Evolutionary conservation across 306 rosid species (phyloP).

Genomic region (Casuarina cunninghamiana): DNA sequence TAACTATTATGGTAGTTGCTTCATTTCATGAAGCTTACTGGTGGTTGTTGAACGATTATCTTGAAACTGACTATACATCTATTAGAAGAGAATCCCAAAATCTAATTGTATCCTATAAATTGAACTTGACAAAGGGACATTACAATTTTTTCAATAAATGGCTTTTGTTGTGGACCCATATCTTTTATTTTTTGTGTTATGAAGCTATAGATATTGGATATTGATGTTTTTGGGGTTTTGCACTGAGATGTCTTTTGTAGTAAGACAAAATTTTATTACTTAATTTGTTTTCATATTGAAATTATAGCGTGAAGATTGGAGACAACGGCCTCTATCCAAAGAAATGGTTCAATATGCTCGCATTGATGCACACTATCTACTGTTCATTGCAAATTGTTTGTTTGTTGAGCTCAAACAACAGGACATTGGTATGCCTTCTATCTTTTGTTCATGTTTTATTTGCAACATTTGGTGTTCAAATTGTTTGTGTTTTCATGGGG

Average conservation of each 20-base stretch:
- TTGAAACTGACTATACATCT: background rate
- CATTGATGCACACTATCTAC: constrained; percentile 88
- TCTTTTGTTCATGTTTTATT: constrained; percentile 25
- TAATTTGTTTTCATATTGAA: constrained; percentile 16
- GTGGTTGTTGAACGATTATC: constrained; percentile 6
- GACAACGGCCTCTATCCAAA: constrained; percentile 80
- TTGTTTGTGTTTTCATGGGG: constrained; percentile 22
- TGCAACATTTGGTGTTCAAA: constrained; percentile 13
- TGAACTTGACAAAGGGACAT: background rate
- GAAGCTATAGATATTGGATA: background rate
- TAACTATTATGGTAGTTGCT: constrained; percentile 8
- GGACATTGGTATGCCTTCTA: constrained; percentile 57
- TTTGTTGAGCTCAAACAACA: constrained; percentile 63
- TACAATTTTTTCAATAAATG: background rate
- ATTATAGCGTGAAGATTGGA: constrained; percentile 96
- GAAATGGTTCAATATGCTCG: constrained; percentile 91
- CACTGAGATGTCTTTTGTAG: constrained; percentile 5
- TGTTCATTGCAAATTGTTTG: constrained; percentile 74
- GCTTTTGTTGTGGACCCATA: background rate
- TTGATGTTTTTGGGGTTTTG: background rate
- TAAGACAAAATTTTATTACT: constrained; percentile 9
- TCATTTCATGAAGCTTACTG: constrained; percentile 18
- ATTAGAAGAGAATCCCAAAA: background rate
- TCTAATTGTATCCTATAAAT: background rate
- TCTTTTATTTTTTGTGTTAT: background rate